These are phyloP conservation scores for Testicularia cyperi DNA, from an alignment of 1,284 basidiomycete genomes.

Conservation along the genomic window DNA sequence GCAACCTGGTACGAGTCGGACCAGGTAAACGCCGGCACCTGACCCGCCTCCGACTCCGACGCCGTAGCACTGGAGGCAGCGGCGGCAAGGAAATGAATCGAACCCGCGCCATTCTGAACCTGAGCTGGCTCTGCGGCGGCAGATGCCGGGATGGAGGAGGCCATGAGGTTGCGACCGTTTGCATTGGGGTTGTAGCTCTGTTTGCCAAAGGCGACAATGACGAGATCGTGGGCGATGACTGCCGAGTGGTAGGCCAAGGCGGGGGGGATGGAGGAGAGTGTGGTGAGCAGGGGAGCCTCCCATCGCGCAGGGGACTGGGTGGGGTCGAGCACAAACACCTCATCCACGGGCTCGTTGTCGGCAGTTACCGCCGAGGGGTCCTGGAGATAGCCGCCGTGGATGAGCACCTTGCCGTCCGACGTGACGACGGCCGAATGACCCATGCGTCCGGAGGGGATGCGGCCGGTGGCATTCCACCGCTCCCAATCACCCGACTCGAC, in stretches of 20 bases:
- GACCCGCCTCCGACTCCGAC: too few relatives aligned
- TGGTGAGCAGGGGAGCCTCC: slow-evolving; percentile 14
- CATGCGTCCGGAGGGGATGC: slow-evolving; percentile 51
- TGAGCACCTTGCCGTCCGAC: slow-evolving; percentile 47
- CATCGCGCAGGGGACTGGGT: slow-evolving; percentile 40
- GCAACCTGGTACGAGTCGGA: slow-evolving; percentile 13
- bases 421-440: slow-evolving; percentile 55
- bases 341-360: slow-evolving; percentile 34
- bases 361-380: slow-evolving; percentile 8
- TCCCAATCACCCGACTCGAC: slow-evolving; percentile 42
- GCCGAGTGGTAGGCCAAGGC: slow-evolving; percentile 58
- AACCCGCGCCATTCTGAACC: background rate
- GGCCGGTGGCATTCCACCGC: slow-evolving; percentile 33
- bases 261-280: slow-evolving; percentile 22
- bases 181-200: slow-evolving; percentile 1
- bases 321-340: slow-evolving; percentile 49
- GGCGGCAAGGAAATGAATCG: slow-evolving; percentile 10
- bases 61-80: too few relatives aligned
- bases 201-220: slow-evolving; percentile 57
- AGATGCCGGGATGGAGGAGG: background rate
- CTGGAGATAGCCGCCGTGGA: slow-evolving; percentile 57
- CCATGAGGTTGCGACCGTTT: slow-evolving; percentile 11
- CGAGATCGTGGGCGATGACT: slow-evolving; percentile 42
- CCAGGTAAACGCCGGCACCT: too few relatives aligned
- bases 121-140: too few relatives aligned